Conservation (phyloP, 345 rosid genomes). For the Hevea brasiliensis region DNA sequence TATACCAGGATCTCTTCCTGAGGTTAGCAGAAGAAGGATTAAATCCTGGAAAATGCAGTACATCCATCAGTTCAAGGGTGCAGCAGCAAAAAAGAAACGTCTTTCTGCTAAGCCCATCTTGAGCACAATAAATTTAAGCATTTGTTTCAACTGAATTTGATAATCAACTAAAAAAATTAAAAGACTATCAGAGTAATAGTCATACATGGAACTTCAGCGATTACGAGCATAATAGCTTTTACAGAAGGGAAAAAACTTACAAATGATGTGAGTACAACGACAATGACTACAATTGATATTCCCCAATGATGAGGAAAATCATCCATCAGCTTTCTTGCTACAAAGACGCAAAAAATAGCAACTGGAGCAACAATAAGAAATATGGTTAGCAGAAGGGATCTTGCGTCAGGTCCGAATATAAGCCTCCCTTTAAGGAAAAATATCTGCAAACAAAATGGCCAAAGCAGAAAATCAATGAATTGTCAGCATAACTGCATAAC, state of each 20-base stretch:
- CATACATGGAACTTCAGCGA: not conserved
- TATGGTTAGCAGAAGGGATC: constrained; percentile 58
- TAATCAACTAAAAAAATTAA: not conserved
- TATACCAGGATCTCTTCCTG: constrained; percentile 97
- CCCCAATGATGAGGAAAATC: constrained; percentile 73
- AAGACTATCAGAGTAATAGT: too few relatives aligned
- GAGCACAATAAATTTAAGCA: not conserved
- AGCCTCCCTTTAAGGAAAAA: constrained; percentile 75
- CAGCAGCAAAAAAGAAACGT: not conserved
- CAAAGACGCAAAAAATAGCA: constrained; percentile 68
- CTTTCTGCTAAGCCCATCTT: not conserved
- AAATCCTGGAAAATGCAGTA: constrained; percentile 58
- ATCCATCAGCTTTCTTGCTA: constrained; percentile 64
- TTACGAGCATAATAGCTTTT: constrained; percentile 2
- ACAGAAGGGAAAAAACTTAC: constrained; percentile 50
- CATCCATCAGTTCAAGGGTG: constrained; percentile 18
- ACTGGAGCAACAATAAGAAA: constrained; percentile 76
- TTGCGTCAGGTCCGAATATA: constrained; percentile 93
- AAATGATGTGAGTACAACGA: constrained; percentile 45
- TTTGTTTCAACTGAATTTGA: not conserved
- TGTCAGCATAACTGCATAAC: not conserved
- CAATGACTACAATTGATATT: constrained; percentile 53
- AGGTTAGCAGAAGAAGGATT: constrained; percentile 67
- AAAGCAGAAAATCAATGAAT: constrained; percentile 8
- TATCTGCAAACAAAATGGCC: constrained; percentile 49